Conservation (phyloP, 1,284 basidiomycete genomes). For the Apiotrichum siamense region DNA sequence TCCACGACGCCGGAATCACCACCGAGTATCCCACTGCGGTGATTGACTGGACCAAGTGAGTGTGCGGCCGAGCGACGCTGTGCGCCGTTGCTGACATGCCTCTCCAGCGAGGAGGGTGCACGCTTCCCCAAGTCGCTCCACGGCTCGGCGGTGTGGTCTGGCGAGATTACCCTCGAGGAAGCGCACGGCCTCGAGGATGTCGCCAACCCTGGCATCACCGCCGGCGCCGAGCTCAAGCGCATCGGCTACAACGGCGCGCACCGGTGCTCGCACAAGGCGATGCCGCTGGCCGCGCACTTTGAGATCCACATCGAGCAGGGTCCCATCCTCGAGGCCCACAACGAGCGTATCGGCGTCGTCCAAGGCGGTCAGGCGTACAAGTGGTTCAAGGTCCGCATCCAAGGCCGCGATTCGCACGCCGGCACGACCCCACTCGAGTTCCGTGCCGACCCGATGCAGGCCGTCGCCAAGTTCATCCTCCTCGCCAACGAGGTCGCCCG, state of each 20-base stretch:
- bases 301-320: conserved; percentile 39
- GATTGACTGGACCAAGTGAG: conserved; percentile 25
- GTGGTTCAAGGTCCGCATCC: conserved; percentile 25
- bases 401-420: conserved; percentile 26
- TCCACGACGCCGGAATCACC: conserved; percentile 11
- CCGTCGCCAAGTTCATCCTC: conserved; percentile 11
- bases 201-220: conserved; percentile 3
- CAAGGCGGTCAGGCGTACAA: conserved; percentile 25
- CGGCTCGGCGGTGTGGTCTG: conserved; percentile 34
- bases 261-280: conserved; percentile 10
- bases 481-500: conserved; percentile 17
- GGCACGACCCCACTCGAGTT: conserved; percentile 26
- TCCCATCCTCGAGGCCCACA: conserved; percentile 23
- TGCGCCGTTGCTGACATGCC: neutral
- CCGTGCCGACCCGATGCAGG: conserved; percentile 21
- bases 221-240: conserved; percentile 20
- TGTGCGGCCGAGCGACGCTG: neutral
- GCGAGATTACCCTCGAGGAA: conserved; percentile 7
- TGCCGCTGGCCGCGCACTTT: conserved; percentile 29
- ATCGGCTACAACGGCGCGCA: conserved; percentile 22
- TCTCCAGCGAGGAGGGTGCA: conserved; percentile 26
- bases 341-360: conserved; percentile 21
- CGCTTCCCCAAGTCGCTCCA: conserved; percentile 30
- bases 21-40: conserved; percentile 21
- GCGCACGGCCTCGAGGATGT: conserved; percentile 14